Percentiles rank a stretch among this genome's conserved stretches.
Evolutionary conservation across 331 rosid genomes (phyloP).

Genomic region (Acacia pycnantha): DNA sequence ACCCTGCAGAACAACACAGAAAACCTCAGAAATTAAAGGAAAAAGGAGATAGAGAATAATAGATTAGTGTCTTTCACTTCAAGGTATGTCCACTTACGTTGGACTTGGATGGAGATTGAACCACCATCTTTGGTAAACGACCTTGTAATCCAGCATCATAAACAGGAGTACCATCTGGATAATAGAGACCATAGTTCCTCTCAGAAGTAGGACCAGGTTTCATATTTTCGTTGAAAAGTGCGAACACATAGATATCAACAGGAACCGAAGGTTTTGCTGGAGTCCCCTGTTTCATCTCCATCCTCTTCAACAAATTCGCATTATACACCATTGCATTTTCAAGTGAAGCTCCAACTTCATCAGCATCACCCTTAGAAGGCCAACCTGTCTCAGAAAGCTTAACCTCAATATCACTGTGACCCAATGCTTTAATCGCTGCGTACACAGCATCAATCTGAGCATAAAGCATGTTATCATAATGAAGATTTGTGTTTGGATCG

Average conservation of each 20-base stretch:
- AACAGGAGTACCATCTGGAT: constrained; percentile 79
- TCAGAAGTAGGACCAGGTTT: constrained; percentile 82
- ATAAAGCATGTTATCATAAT: constrained; percentile 83
- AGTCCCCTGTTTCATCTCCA: constrained; percentile 60
- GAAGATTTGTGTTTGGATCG: constrained; percentile 68
- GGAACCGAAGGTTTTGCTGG: constrained; percentile 79
- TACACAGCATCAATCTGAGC: constrained; percentile 92
- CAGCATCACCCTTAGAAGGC: constrained; percentile 79
- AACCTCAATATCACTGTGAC: constrained; percentile 60
- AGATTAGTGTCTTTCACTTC: background rate
- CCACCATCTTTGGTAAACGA: constrained; percentile 47
- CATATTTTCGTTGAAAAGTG: constrained; percentile 80
- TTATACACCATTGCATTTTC: constrained; percentile 74
- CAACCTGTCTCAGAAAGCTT: constrained; percentile 87
- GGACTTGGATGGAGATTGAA: constrained; percentile 28
- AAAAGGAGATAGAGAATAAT: background rate
- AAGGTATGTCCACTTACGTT: constrained; percentile 39
- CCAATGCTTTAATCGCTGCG: constrained; percentile 68
- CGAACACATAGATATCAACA: constrained; percentile 71
- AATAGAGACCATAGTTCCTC: constrained; percentile 85
- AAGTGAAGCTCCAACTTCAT: constrained; percentile 72
- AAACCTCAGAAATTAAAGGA: background rate
- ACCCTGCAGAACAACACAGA: constrained; percentile 43
- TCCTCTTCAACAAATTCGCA: constrained; percentile 59
- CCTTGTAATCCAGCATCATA: constrained; percentile 69